Evolutionary conservation across 23 red algal genomes (phyloP).

Genomic region (Gracilaria caudata): DNA sequence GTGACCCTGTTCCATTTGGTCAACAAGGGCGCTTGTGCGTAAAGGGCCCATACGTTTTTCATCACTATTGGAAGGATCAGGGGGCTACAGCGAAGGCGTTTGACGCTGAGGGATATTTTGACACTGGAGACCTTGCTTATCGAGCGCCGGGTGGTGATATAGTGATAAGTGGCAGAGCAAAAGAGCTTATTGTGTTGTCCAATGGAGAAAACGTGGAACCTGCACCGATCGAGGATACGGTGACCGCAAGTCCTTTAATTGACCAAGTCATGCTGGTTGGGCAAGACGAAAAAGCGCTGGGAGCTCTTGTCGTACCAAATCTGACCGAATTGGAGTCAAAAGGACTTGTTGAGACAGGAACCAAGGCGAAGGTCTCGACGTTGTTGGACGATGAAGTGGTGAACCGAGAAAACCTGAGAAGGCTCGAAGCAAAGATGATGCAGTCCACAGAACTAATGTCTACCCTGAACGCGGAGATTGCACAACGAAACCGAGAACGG

Average conservation of each 20-base stretch:
- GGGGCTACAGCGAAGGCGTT: slow-evolving; percentile 83
- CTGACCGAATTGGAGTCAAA: slow-evolving; percentile 61
- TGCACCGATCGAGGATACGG: slow-evolving; percentile 85
- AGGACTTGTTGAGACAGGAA: slow-evolving; percentile 32
- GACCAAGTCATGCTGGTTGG: slow-evolving; percentile 98
- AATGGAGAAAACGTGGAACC: slow-evolving; percentile 98
- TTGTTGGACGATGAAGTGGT: slow-evolving; percentile 22
- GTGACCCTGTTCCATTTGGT: slow-evolving; percentile 54
- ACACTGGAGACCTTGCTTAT: slow-evolving; percentile 96
- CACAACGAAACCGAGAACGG: slow-evolving; percentile 54
- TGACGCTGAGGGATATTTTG: slow-evolving; percentile 89
- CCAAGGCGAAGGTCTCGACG: neutral
- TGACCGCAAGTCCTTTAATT: slow-evolving; percentile 70
- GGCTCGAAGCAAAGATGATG: slow-evolving; percentile 38
- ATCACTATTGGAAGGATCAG: slow-evolving; percentile 73
- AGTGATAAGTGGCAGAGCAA: slow-evolving; percentile 91
- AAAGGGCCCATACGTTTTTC: slow-evolving; percentile 79
- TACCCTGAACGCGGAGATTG: slow-evolving; percentile 63
- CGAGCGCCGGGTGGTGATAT: slow-evolving; percentile 77
- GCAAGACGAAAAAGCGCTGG: slow-evolving; percentile 88
- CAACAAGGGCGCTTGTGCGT: slow-evolving; percentile 75
- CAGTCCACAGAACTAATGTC: slow-evolving; percentile 23
- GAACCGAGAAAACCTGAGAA: slow-evolving; percentile 29
- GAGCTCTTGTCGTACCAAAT: slow-evolving; percentile 91
- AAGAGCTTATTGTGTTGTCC: slow-evolving; percentile 93